Evolutionary conservation across 345 rosid species (phyloP).

Genomic region (Sisymbrium altissimum): DNA sequence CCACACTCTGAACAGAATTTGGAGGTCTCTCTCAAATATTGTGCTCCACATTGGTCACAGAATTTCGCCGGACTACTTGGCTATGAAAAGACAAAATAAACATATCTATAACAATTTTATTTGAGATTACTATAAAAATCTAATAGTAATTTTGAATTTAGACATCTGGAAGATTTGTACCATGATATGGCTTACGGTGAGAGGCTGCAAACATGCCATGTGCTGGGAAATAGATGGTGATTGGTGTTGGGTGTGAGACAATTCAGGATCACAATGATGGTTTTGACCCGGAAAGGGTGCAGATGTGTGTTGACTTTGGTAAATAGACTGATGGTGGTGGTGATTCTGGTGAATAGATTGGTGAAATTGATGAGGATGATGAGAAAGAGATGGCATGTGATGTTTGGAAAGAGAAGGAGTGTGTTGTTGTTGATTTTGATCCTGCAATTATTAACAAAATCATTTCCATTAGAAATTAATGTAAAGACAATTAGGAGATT

Average conservation of each 20-base stretch:
- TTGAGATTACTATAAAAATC: not conserved
- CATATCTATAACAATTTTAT: not conserved
- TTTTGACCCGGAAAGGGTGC: slow-evolving; percentile 57
- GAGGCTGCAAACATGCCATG: slow-evolving; percentile 80
- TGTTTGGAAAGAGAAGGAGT: slow-evolving; percentile 58
- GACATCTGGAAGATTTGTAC: not conserved
- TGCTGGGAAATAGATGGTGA: slow-evolving; percentile 74
- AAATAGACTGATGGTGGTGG: slow-evolving; percentile 62
- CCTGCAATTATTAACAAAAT: slow-evolving; percentile 38
- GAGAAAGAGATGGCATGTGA: slow-evolving; percentile 56
- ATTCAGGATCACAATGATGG: slow-evolving; percentile 70
- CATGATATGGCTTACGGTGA: slow-evolving; percentile 54
- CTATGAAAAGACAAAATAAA: slow-evolving; percentile 36
- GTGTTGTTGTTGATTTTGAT: slow-evolving; percentile 54
- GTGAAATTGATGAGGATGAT: slow-evolving; percentile 74
- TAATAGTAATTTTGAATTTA: not conserved
- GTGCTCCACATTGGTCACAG: slow-evolving; percentile 89
- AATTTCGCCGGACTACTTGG: slow-evolving; percentile 68
- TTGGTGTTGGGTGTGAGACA: slow-evolving; percentile 55
- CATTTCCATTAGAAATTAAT: not conserved
- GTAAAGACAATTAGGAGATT: not conserved
- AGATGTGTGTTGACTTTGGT: slow-evolving; percentile 52
- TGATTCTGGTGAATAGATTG: slow-evolving; percentile 52
- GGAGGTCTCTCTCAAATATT: slow-evolving; percentile 78
- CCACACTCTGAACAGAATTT: slow-evolving; percentile 97